These are phyloP conservation scores for Gomphus bonarii DNA, from an alignment of 1,284 basidiomycete species.

Conservation along the genomic window DNA sequence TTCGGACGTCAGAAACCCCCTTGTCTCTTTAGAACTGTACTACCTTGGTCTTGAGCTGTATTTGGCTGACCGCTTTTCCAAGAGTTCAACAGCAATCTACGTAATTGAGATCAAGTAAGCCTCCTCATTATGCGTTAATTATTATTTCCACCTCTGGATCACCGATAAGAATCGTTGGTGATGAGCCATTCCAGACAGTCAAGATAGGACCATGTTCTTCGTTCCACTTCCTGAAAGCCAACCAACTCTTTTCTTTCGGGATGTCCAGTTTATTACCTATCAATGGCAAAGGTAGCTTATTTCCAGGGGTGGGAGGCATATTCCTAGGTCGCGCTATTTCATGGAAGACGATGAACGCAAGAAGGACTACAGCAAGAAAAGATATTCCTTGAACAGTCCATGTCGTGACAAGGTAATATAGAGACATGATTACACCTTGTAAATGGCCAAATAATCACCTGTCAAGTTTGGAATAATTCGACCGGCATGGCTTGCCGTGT, in stretches of 20 bases:
- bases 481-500: too few relatives aligned
- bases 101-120: neutral
- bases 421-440: neutral
- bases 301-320: slow-evolving; percentile 9
- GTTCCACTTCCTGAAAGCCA: slow-evolving; percentile 10
- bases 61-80: slow-evolving; percentile 8
- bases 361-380: neutral
- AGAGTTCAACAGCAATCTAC: slow-evolving; percentile 6
- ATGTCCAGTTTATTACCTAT: slow-evolving; percentile 7
- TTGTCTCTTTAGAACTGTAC: neutral
- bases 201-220: slow-evolving; percentile 9
- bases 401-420: neutral
- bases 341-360: neutral
- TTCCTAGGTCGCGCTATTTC: slow-evolving; percentile 4
- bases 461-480: too few relatives aligned
- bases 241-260: slow-evolving; percentile 10
- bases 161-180: slow-evolving; percentile 8
- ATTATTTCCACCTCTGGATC: slow-evolving; percentile 4
- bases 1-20: neutral
- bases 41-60: slow-evolving; percentile 10
- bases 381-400: neutral
- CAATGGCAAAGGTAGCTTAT: slow-evolving; percentile 7
- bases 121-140: neutral
- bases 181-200: slow-evolving; percentile 9
- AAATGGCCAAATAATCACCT: too few relatives aligned